These are phyloP conservation scores for Paradendryphiella salina DNA, from an alignment of 2,329 filamentous ascomycete genomes.

Conservation along the genomic window DNA sequence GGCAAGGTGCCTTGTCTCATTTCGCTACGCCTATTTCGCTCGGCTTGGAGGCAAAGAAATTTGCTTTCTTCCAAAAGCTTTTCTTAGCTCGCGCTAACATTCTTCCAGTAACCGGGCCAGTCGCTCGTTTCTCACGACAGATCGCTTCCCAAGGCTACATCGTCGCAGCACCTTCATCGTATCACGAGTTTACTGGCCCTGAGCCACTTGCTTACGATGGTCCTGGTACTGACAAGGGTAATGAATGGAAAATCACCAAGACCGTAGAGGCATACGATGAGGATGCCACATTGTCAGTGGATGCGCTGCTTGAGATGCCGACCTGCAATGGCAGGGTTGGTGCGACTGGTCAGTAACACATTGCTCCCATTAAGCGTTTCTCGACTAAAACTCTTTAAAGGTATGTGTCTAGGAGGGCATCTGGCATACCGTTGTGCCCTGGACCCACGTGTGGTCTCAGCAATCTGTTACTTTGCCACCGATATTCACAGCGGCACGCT, in stretches of 20 bases:
- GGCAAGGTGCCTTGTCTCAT: not conserved
- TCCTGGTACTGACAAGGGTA: conserved; percentile 84
- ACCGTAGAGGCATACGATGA: conserved; percentile 82
- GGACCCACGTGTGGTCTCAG: conserved; percentile 74
- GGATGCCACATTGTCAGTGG: conserved; percentile 52
- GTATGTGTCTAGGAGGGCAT: conserved; percentile 91
- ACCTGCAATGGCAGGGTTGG: conserved; percentile 71
- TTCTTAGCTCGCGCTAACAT: not conserved
- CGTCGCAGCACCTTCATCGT: conserved; percentile 84
- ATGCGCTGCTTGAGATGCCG: conserved; percentile 46
- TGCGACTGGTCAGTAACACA: conserved; percentile 31
- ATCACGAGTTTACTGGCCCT: conserved; percentile 89
- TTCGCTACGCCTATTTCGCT: not conserved
- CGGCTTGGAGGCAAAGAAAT: no score
- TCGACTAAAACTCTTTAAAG: conserved; percentile 59
- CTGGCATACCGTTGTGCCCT: conserved; percentile 74
- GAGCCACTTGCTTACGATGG: conserved; percentile 84
- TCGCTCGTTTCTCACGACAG: conserved; percentile 84
- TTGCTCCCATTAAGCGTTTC: conserved; percentile 16
- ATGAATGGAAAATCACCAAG: conserved; percentile 84
- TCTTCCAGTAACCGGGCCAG: conserved; percentile 74
- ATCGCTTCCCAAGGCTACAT: conserved; percentile 94
- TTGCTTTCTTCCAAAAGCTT: no score
- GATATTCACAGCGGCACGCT: conserved; percentile 83
- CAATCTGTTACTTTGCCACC: conserved; percentile 88